Percentiles rank a stretch among this genome's conserved stretches.
phyloP scores from a whole-genome alignment of 148 eudicot species.

The Linanthus parryae region DNA sequence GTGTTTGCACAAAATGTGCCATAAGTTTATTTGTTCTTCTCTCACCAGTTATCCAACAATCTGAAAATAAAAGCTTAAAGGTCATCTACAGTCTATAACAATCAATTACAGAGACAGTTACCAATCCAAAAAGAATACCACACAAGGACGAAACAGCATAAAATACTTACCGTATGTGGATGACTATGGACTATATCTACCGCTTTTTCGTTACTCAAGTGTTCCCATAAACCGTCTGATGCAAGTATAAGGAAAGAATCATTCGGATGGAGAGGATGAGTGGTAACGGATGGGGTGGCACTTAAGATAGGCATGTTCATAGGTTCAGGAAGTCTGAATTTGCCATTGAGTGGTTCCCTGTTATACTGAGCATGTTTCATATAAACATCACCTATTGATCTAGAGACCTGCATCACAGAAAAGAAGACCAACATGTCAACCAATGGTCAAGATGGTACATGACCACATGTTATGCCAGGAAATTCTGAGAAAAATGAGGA shows the following conservation, averaged over 20 bases:
- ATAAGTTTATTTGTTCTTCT: too few relatives aligned
- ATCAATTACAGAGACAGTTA: background rate
- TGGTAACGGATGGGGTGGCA: constrained; percentile 50
- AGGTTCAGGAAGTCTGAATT: constrained; percentile 64
- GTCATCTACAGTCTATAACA: background rate
- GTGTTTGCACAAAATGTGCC: too few relatives aligned
- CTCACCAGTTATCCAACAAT: too few relatives aligned
- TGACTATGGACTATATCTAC: constrained; percentile 68
- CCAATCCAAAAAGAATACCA: background rate
- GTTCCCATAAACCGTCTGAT: constrained; percentile 85
- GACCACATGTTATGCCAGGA: too few relatives aligned
- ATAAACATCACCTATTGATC: constrained; percentile 66
- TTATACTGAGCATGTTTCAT: constrained; percentile 58
- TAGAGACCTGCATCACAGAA: constrained; percentile 53
- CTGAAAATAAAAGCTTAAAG: too few relatives aligned
- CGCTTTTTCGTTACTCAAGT: constrained; percentile 68
- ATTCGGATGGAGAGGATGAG: constrained; percentile 48
- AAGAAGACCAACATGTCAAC: constrained; percentile 10
- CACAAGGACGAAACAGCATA: background rate
- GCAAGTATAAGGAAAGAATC: constrained; percentile 71
- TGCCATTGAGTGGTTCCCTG: constrained; percentile 49
- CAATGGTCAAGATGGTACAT: too few relatives aligned
- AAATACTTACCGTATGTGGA: constrained; percentile 56
- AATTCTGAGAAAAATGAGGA: too few relatives aligned
- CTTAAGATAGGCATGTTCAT: constrained; percentile 52